phyloP scores from a whole-genome alignment of 2,329 filamentous ascomycete species.

The Verticillium nonalfalfae region DNA sequence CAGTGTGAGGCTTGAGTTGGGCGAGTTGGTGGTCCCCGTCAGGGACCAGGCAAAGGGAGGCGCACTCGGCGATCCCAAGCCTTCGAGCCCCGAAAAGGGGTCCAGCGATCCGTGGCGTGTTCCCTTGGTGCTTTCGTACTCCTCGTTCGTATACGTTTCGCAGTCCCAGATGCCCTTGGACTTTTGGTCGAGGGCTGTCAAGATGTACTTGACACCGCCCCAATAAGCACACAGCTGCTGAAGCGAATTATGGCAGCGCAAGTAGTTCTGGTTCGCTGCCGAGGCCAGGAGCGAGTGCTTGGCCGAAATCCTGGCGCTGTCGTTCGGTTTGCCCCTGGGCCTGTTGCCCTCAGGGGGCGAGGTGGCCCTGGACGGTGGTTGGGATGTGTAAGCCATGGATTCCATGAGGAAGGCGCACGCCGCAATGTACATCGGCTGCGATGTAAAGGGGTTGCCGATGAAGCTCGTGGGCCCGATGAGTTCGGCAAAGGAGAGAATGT shows the following conservation, averaged over 20 bases:
- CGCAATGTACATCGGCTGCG: slow-evolving; percentile 86
- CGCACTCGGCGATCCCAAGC: slow-evolving; percentile 40
- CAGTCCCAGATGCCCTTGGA: slow-evolving; percentile 80
- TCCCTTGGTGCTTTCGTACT: slow-evolving; percentile 64
- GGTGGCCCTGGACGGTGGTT: slow-evolving; percentile 54
- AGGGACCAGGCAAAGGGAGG: slow-evolving; percentile 73
- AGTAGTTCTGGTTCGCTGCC: slow-evolving; percentile 81
- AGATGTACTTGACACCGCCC: slow-evolving; percentile 80
- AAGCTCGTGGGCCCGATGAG: slow-evolving; percentile 81
- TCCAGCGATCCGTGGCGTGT: neutral
- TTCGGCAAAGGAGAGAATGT: slow-evolving; percentile 81
- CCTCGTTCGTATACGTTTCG: slow-evolving; percentile 61
- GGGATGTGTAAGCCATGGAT: slow-evolving; percentile 64
- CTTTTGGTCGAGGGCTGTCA: slow-evolving; percentile 82
- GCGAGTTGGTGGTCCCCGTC: slow-evolving; percentile 82
- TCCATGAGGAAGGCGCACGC: slow-evolving; percentile 86
- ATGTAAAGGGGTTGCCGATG: slow-evolving; percentile 82
- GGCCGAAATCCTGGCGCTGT: slow-evolving; percentile 26
- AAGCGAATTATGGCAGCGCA: slow-evolving; percentile 77
- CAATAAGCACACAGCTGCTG: slow-evolving; percentile 79
- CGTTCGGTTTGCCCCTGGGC: slow-evolving; percentile 6
- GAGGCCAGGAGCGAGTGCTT: slow-evolving; percentile 74
- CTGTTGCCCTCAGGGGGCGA: slow-evolving; percentile 36
- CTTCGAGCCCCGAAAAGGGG: slow-evolving; percentile 34
- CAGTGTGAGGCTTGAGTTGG: slow-evolving; percentile 75